Evolutionary conservation across 225 moss, liverwort and hornwort species (phyloP).

Genomic region (Pseudoscleropodium purum): DNA sequence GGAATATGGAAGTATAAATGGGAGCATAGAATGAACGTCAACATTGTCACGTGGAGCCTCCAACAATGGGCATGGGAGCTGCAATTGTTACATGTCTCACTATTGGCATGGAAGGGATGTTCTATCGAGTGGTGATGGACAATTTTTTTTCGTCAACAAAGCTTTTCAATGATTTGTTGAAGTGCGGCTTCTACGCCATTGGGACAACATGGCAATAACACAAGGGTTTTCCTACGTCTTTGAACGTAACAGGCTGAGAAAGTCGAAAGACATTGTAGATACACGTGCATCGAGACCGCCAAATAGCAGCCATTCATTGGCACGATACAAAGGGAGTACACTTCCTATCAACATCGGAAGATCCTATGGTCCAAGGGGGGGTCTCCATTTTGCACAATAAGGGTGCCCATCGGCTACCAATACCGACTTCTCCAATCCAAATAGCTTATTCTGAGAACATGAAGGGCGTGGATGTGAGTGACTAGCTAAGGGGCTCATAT

Average conservation of each 20-base stretch:
- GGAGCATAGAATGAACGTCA: not conserved
- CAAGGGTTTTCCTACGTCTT: not conserved
- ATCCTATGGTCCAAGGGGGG: no score
- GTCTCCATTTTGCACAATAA: not conserved
- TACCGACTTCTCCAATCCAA: not conserved
- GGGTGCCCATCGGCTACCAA: fast-evolving
- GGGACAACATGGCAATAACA: fast-evolving
- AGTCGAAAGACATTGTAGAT: not conserved
- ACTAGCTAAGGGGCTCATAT: not conserved
- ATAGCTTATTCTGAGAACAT: not conserved
- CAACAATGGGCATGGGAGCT: not conserved
- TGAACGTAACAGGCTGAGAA: not conserved
- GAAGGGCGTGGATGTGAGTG: not conserved
- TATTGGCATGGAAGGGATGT: not conserved
- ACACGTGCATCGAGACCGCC: no score
- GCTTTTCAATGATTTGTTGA: not conserved
- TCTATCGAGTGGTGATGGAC: not conserved
- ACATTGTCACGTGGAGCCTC: fast-evolving
- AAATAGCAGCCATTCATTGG: no score
- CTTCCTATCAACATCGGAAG: no score
- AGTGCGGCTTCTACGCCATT: not conserved
- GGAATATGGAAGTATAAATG: not conserved
- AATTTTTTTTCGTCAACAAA: not conserved
- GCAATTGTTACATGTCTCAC: not conserved
- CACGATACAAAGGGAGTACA: no score